These are phyloP conservation scores for Aspergillus sp. DNA, from an alignment of 2,329 filamentous ascomycete genomes.

Conservation along the genomic window DNA sequence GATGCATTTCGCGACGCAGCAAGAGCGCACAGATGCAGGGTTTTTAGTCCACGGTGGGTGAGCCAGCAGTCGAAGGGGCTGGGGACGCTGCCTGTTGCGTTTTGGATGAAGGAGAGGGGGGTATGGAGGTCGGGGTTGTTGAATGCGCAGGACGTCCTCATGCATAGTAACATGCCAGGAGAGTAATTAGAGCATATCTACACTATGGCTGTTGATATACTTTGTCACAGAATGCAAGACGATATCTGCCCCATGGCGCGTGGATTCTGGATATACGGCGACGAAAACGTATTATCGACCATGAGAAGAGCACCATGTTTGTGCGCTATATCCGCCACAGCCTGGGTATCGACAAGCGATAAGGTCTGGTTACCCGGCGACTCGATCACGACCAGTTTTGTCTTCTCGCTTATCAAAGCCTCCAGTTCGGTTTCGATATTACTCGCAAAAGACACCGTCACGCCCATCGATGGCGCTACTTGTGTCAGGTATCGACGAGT, in stretches of 20 bases:
- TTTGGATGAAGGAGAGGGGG: constrained; percentile 85
- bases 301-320: constrained; percentile 87
- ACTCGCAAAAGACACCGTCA: constrained; percentile 89
- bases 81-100: constrained; percentile 92
- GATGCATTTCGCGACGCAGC: constrained; percentile 83
- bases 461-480: constrained; percentile 88
- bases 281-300: constrained; percentile 99
- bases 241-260: constrained; percentile 88
- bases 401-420: constrained; percentile 74
- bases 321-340: constrained; percentile 80
- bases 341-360: constrained; percentile 84
- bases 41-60: constrained; percentile 94
- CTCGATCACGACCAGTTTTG: constrained; percentile 96
- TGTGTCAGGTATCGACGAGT: constrained; percentile 99
- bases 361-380: constrained; percentile 92
- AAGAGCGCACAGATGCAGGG: constrained; percentile 83
- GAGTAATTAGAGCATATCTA: constrained; percentile 37
- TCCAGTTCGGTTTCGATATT: constrained; percentile 85
- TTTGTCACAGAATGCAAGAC: constrained; percentile 97
- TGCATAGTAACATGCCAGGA: constrained; percentile 3
- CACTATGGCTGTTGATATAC: constrained; percentile 98
- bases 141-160: constrained; percentile 89
- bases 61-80: constrained; percentile 98
- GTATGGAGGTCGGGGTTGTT: constrained; percentile 76
- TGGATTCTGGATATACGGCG: constrained; percentile 94